Evolutionary conservation across 2,329 filamentous ascomycete genomes (phyloP).

Genomic region (Penicillium janthinellum): DNA sequence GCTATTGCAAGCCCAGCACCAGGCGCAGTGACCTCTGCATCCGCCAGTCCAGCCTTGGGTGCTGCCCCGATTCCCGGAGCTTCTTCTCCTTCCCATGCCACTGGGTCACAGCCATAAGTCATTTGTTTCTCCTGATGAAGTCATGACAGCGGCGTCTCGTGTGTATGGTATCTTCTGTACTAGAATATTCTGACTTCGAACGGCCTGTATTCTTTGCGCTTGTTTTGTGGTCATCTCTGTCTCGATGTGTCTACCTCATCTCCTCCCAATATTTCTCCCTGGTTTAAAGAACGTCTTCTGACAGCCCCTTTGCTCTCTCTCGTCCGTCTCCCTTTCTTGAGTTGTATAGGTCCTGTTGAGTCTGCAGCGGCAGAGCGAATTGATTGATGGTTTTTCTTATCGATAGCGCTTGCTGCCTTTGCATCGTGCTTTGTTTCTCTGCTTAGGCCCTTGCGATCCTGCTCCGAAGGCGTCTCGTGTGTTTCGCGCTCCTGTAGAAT

Average conservation of each 20-base stretch:
- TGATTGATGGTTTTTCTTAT: conserved; percentile 8
- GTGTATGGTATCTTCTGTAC: conserved; percentile 13
- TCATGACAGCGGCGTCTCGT: conserved; percentile 21
- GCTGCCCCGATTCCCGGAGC: conserved; percentile 2
- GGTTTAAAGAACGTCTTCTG: conserved; percentile 4
- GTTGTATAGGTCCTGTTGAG: conserved; percentile 21
- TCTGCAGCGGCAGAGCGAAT: conserved; percentile 19
- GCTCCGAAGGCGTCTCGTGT: not conserved
- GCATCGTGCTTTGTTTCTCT: conserved; percentile 9
- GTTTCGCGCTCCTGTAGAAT: not conserved
- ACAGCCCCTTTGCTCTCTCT: conserved; percentile 3
- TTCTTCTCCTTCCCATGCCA: conserved; percentile 14
- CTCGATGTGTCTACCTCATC: conserved; percentile 6
- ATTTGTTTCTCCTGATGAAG: conserved; percentile 20
- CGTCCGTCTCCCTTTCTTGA: conserved; percentile 8
- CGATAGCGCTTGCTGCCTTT: conserved; percentile 6
- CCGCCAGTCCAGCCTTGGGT: conserved; percentile 21
- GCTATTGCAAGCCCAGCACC: conserved; percentile 21
- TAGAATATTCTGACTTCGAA: conserved; percentile 12
- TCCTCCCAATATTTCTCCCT: conserved; percentile 9
- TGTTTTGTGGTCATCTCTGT: conserved; percentile 1
- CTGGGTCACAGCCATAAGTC: conserved; percentile 19
- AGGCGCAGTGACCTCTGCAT: conserved; percentile 10
- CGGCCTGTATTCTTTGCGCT: conserved; percentile 18
- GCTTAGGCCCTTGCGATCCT: not conserved